A percentile compares a stretch with the other conserved stretches of the same genome.
phyloP scores from a whole-genome alignment of 306 rosid genomes.

The Abrus precatorius region DNA sequence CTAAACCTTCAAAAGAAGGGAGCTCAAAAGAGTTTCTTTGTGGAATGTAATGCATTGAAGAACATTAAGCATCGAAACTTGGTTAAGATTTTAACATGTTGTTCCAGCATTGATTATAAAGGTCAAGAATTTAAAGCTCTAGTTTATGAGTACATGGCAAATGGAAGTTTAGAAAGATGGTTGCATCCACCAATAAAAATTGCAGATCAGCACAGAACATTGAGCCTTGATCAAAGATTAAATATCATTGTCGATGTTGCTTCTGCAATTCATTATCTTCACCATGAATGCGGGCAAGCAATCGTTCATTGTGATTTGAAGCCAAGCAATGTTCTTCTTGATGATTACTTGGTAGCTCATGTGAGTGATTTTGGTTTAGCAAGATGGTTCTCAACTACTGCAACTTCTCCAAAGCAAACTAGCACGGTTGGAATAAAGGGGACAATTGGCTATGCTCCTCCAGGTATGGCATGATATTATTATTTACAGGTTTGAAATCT shows the following conservation, averaged over 20 bases:
- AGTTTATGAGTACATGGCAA: slow-evolving; percentile 48
- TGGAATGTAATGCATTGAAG: slow-evolving; percentile 42
- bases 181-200: not conserved
- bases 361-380: slow-evolving; percentile 53
- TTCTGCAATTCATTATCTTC: slow-evolving; percentile 45
- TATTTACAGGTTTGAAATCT: not conserved
- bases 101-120: slow-evolving; percentile 38
- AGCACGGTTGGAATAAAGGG: slow-evolving; percentile 45
- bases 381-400: slow-evolving; percentile 10
- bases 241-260: slow-evolving; percentile 43
- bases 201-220: not conserved
- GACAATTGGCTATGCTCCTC: slow-evolving; percentile 48
- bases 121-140: slow-evolving; percentile 55
- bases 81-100: slow-evolving; percentile 49
- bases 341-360: slow-evolving; percentile 45
- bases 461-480: slow-evolving; percentile 20
- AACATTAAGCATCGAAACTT: slow-evolving; percentile 49
- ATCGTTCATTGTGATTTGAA: slow-evolving; percentile 51
- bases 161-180: slow-evolving; percentile 54
- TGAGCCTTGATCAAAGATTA: slow-evolving; percentile 39
- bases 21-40: slow-evolving; percentile 50
- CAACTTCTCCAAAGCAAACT: slow-evolving; percentile 1
- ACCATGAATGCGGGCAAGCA: slow-evolving; percentile 38
- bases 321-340: slow-evolving; percentile 50
- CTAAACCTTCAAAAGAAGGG: slow-evolving; percentile 48